These are phyloP conservation scores for Lactarius psammicola DNA, from an alignment of 768 basidiomycete genomes.

Conservation along the genomic window DNA sequence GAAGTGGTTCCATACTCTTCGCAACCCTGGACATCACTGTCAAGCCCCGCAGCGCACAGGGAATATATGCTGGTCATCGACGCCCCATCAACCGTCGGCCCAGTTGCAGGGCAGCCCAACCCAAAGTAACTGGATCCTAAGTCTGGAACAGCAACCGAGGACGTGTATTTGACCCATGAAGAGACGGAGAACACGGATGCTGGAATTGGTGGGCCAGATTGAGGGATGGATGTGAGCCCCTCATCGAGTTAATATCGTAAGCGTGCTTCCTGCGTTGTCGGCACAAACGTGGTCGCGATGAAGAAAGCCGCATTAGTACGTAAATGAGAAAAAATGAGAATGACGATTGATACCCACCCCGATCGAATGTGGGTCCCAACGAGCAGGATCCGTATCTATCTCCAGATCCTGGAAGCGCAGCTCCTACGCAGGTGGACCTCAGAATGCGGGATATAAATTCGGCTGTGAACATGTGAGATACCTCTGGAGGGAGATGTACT, in stretches of 20 bases:
- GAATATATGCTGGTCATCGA: constrained; percentile 4
- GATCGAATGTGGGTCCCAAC: not conserved
- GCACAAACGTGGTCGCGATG: not conserved
- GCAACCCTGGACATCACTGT: too few species aligned
- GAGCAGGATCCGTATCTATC: not conserved
- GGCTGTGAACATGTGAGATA: not conserved
- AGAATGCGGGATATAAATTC: not conserved
- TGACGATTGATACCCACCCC: not conserved
- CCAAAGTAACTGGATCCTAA: too few species aligned
- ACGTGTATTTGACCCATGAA: too few species aligned
- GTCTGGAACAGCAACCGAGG: too few species aligned
- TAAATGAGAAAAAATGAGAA: not conserved
- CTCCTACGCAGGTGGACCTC: not conserved
- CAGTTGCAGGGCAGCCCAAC: not conserved
- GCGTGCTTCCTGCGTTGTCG: constrained; percentile 2
- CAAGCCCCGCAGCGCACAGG: constrained; percentile 6
- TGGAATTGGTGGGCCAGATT: not conserved
- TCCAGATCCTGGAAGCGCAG: not conserved
- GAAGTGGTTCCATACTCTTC: not conserved
- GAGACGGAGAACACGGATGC: not conserved
- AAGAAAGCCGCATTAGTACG: not conserved
- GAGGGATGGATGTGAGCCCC: not conserved
- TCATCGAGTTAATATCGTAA: constrained; percentile 10
- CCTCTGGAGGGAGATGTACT: constrained; percentile 2
- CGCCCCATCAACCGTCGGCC: not conserved